Percentiles rank a stretch among this genome's conserved stretches.
phyloP scores from a whole-genome alignment of 176 grass and related monocot genomes.

The Thinopyrum elongatum region DNA sequence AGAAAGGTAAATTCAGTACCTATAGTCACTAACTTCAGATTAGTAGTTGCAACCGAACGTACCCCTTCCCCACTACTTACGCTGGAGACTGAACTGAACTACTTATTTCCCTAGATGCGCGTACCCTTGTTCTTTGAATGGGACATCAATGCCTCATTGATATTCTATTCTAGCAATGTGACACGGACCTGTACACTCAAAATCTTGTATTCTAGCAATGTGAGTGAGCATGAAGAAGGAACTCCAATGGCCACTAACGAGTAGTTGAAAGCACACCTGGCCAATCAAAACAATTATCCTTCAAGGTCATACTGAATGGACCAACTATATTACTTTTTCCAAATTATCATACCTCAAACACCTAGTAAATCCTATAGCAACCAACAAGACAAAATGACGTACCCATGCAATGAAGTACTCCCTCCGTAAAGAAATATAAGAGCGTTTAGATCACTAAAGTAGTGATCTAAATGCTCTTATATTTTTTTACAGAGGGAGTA shows the following conservation, averaged over 20 bases:
- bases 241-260: not conserved
- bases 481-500: too few species aligned
- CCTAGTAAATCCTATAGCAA: not conserved
- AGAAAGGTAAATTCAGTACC: conserved; percentile 32
- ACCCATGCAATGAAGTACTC: too few species aligned
- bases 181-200: not conserved
- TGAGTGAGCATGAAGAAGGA: not conserved
- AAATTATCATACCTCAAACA: not conserved
- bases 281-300: conserved; percentile 4
- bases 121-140: conserved; percentile 7
- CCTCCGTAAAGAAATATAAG: too few species aligned
- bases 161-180: not conserved
- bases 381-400: not conserved
- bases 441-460: too few species aligned
- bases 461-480: too few species aligned
- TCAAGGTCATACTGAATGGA: conserved; percentile 11
- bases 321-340: not conserved
- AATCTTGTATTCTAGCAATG: not conserved
- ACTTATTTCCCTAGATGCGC: not conserved
- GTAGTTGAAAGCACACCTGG: not conserved
- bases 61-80: not conserved
- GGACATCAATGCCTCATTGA: conserved; percentile 8
- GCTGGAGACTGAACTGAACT: not conserved
- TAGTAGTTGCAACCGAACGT: not conserved
- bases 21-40: conserved; percentile 2